These are phyloP conservation scores for Malus hybrid DNA, from an alignment of 331 rosid genomes.

Conservation along the genomic window DNA sequence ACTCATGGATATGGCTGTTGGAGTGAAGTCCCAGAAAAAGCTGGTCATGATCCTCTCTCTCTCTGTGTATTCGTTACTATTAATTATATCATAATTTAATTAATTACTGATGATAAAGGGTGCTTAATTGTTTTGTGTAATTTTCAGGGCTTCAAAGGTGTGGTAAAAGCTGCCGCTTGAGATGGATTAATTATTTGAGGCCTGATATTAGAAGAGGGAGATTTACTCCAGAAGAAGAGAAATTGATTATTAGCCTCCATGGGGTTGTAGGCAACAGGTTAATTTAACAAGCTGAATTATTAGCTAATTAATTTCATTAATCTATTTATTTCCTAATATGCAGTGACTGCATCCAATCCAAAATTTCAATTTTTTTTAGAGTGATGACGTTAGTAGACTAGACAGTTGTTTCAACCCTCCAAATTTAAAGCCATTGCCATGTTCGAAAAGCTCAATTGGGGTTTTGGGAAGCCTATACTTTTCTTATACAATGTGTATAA, in stretches of 20 bases:
- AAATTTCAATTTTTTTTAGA: neutral
- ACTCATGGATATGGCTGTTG: slow-evolving; percentile 91
- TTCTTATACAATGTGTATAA: neutral
- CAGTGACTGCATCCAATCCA: neutral
- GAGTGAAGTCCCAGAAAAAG: slow-evolving; percentile 91
- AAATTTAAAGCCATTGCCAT: neutral
- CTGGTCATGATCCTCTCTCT: slow-evolving; percentile 37
- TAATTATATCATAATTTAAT: neutral
- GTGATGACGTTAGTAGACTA: no score
- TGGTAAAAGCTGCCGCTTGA: slow-evolving; percentile 71
- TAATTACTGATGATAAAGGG: neutral
- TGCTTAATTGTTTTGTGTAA: neutral
- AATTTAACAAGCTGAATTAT: neutral
- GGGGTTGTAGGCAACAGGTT: slow-evolving; percentile 76
- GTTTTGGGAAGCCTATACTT: neutral
- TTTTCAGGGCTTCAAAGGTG: slow-evolving; percentile 66
- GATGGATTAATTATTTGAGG: slow-evolving; percentile 78
- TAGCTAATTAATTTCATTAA: neutral
- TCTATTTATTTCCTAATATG: neutral
- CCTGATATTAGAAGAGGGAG: slow-evolving; percentile 78
- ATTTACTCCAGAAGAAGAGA: slow-evolving; percentile 67
- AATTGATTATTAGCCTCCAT: slow-evolving; percentile 65
- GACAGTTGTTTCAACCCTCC: neutral
- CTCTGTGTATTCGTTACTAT: neutral
- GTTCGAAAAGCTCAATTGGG: neutral